A percentile compares a stretch with the other conserved stretches of the same genome.
phyloP scores from a whole-genome alignment of 2,329 filamentous ascomycete species.

The Gyromitra esculenta region DNA sequence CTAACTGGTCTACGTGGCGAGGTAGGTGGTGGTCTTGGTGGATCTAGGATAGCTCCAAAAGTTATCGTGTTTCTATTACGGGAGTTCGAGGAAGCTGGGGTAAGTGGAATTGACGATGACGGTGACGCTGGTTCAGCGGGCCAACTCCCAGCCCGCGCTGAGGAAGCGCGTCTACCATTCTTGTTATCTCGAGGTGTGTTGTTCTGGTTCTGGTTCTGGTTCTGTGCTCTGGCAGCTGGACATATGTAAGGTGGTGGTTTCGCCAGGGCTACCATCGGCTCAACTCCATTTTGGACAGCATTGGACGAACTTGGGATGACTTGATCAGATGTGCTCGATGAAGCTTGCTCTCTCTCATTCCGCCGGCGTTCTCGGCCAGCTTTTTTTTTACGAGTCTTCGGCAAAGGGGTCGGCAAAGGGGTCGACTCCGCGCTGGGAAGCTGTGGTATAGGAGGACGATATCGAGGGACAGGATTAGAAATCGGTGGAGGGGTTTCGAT shows the following conservation, averaged over 20 bases:
- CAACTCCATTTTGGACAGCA: neutral
- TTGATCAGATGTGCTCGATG: constrained; percentile 7
- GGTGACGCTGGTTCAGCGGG: neutral
- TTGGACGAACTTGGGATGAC: neutral
- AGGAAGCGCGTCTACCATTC: neutral
- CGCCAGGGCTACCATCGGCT: neutral
- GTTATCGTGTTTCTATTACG: neutral
- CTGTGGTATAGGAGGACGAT: neutral
- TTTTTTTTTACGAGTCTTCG: neutral
- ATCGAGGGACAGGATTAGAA: neutral
- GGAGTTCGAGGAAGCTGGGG: neutral
- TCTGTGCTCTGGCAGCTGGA: constrained; percentile 14
- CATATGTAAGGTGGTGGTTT: constrained; percentile 21
- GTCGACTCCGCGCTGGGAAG: neutral
- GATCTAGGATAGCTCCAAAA: neutral
- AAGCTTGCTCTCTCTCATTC: neutral
- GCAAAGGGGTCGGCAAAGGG: neutral
- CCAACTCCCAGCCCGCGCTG: neutral
- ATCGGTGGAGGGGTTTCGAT: neutral
- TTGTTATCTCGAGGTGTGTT: neutral
- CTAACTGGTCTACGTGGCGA: constrained; percentile 3
- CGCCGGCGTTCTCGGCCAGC: neutral
- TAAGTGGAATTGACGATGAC: neutral
- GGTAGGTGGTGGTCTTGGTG: neutral
- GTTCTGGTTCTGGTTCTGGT: neutral